Conservation (phyloP, 192 early-diverging fungal species). For the Oehlia diaphana region DNA sequence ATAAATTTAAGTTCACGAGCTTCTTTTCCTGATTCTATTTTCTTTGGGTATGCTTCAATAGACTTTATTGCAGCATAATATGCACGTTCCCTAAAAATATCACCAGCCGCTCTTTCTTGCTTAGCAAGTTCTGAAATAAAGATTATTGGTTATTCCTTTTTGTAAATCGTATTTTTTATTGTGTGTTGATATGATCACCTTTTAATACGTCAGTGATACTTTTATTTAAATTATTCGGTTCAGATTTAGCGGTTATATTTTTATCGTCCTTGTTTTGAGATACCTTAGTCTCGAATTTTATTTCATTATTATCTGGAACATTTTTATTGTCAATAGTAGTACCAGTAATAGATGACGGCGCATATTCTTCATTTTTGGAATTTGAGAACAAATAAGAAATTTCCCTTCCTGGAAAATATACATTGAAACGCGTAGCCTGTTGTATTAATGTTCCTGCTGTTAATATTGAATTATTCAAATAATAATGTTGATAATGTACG, state of each 20-base stretch:
- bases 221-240: neutral
- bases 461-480: neutral
- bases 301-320: neutral
- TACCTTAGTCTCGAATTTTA: no score
- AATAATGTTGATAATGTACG: neutral
- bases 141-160: neutral
- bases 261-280: neutral
- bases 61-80: conserved; percentile 25
- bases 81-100: conserved; percentile 26
- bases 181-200: neutral
- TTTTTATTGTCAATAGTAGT: no score
- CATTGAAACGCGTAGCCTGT: neutral
- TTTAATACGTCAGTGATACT: neutral
- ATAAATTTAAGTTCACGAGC: conserved; percentile 17
- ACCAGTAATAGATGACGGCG: no score
- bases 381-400: neutral
- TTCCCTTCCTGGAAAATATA: neutral
- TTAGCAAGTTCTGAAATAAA: conserved; percentile 8
- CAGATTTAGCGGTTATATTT: neutral
- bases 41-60: conserved; percentile 11
- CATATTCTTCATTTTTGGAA: neutral
- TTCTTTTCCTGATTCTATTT: conserved; percentile 27
- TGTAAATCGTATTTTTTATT: neutral
- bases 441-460: neutral
- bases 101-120: neutral